A percentile compares a stretch with the other conserved stretches of the same genome.
phyloP scores from a whole-genome alignment of 768 basidiomycete species.

The Leccinum boreale region DNA sequence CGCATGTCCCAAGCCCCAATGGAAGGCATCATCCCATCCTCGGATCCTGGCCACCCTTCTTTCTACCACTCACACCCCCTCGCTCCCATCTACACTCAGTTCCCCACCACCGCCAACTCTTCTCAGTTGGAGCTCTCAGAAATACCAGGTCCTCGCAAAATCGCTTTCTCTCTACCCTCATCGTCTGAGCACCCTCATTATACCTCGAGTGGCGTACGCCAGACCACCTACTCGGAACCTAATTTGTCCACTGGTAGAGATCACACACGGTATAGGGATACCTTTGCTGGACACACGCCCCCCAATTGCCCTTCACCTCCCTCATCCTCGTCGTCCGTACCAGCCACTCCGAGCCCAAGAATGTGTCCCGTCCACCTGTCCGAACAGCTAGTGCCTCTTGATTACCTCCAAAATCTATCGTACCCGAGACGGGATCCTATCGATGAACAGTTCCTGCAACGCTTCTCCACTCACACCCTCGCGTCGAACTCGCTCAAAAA shows the following conservation, averaged over 20 bases:
- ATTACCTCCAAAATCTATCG: conserved; percentile 55
- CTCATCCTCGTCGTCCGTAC: conserved; percentile 38
- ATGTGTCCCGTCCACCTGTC: conserved; percentile 20
- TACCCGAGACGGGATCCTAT: conserved; percentile 57
- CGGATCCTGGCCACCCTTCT: conserved; percentile 17
- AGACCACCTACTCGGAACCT: conserved; percentile 34
- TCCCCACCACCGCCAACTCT: conserved; percentile 29
- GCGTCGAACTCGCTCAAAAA: conserved; percentile 19
- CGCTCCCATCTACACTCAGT: conserved; percentile 27
- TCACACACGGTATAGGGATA: conserved; percentile 22
- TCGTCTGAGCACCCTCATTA: conserved; percentile 24
- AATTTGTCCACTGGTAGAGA: conserved; percentile 21
- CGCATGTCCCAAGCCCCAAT: conserved; percentile 32
- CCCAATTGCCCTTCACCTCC: conserved; percentile 30
- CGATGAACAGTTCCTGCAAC: conserved; percentile 62
- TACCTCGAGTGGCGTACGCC: conserved; percentile 18
- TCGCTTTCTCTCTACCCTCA: conserved; percentile 31
- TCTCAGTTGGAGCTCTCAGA: conserved; percentile 28
- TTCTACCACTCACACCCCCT: conserved; percentile 23
- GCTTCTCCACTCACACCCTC: conserved; percentile 41
- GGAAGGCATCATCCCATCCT: conserved; percentile 25
- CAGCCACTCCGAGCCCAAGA: conserved; percentile 36
- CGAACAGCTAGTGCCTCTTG: conserved; percentile 55
- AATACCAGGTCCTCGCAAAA: conserved; percentile 20
- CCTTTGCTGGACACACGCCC: conserved; percentile 18